These are phyloP conservation scores for Yarrowia osloensis DNA, from an alignment of 805 yeast species.

Conservation along the genomic window DNA sequence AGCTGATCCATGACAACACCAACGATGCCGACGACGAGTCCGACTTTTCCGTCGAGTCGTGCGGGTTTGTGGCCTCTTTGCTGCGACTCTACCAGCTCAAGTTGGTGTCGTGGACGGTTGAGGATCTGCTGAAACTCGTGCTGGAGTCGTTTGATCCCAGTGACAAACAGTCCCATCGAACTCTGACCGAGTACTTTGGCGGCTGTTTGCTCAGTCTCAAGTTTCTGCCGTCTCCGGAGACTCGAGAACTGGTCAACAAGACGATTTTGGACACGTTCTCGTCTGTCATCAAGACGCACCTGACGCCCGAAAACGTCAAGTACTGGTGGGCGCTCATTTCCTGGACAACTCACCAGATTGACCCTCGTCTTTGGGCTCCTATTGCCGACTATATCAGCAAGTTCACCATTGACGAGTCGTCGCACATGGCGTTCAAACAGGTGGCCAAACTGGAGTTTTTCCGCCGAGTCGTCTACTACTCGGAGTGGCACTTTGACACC, in stretches of 20 bases:
- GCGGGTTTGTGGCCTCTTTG: conserved; percentile 50
- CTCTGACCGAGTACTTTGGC: conserved; percentile 66
- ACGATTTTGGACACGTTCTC: conserved; percentile 47
- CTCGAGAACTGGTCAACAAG: conserved; percentile 23
- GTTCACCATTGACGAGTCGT: conserved; percentile 50
- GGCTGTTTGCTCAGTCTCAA: conserved; percentile 55
- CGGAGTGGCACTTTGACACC: conserved; percentile 11
- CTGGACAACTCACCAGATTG: conserved; percentile 67
- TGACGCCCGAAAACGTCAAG: conserved; percentile 70
- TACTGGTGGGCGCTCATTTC: conserved; percentile 78
- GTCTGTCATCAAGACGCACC: conserved; percentile 53
- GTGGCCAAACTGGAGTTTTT: conserved; percentile 62
- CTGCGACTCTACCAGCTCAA: conserved; percentile 53
- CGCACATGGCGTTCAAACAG: conserved; percentile 65
- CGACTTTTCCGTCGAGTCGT: conserved; percentile 9
- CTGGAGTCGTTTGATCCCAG: conserved; percentile 56
- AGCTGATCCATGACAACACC: background rate
- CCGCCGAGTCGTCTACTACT: conserved; percentile 49
- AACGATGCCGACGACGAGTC: conserved; percentile 12
- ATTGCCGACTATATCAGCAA: conserved; percentile 50
- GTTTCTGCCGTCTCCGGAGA: conserved; percentile 31
- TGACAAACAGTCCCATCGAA: conserved; percentile 76
- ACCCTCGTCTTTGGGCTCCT: conserved; percentile 59
- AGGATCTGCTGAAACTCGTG: conserved; percentile 56
- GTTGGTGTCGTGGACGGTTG: conserved; percentile 48